Evolutionary conservation across 1,284 basidiomycete genomes (phyloP), one percentile per base, ranked within the genome.

Genomic region (Jaminaea rosea): DNA sequence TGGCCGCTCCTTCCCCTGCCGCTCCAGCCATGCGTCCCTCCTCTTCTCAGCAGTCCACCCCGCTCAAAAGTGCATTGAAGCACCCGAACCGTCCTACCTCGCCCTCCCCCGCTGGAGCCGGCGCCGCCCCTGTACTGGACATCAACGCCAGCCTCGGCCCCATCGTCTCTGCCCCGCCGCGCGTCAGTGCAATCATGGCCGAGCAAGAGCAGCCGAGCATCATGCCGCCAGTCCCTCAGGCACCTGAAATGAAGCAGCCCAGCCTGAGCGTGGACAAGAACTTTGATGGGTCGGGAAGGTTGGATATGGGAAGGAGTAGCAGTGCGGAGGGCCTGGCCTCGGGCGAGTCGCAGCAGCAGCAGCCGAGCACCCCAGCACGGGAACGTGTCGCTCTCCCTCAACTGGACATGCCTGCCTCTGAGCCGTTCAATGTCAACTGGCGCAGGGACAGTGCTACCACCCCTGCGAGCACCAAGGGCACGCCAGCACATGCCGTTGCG

Each of bases 221-320:
- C n/a, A n/a, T n/a, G n/a, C n/a, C n/a, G n/a, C n/a, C n/a, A n/a
- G n/a, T n/a, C n/a, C n/a, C n/a, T n/a, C n/a, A n/a, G n/a, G n/a
- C n/a, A n/a, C n/a, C n/a, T n/a, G 34, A 21, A 42, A 4, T 21
- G 5, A 2, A 3, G 19, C 39, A 13, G 19, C 39, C 39, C 17
- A 69, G 63, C 52, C 59, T 72, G 17, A 58, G 55, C 23, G 49
- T 67, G 32, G 65, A 70, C 54, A 56, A 58, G 34, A 55, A 46
- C 37, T 63, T 72, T 24, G 69, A 72, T 41, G 69, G 69, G 27
- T 68, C 63, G 4, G 69, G 69, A 6, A 58, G 60, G 41, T 55
- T 72, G 13, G 65, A 65, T 36, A 23, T 67, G 0, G 42, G 26
- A 27, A 10, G 39, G 39, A n/a, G 24, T n/a, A 24, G 4, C 19